Evolutionary conservation across 306 rosid genomes (phyloP).

Genomic region (Notholithocarpus densiflorus): DNA sequence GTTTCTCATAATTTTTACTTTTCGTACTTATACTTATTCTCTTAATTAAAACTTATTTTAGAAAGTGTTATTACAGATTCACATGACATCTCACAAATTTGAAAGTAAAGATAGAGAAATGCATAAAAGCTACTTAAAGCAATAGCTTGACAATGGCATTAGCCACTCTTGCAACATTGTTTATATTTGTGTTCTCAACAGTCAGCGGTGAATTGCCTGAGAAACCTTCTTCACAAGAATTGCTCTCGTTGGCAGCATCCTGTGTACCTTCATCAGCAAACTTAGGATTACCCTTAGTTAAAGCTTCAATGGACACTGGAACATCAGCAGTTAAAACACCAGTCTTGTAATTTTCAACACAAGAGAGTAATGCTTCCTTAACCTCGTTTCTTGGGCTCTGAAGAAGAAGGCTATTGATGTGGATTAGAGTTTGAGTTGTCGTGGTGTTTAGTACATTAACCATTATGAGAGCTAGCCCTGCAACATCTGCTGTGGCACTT

Average conservation of each 20-base stretch:
- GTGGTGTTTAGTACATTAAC: slow-evolving; percentile 15
- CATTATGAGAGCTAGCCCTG: slow-evolving; percentile 37
- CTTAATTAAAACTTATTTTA: no score
- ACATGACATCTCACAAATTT: no score
- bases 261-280: slow-evolving; percentile 35
- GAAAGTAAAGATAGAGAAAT: neutral
- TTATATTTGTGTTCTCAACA: slow-evolving; percentile 11
- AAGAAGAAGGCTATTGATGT: slow-evolving; percentile 12
- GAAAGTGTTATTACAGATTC: no score
- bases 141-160: slow-evolving; percentile 35
- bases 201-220: slow-evolving; percentile 35
- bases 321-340: slow-evolving; percentile 32
- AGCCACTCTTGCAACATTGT: slow-evolving; percentile 24
- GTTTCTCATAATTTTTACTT: no score
- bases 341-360: slow-evolving; percentile 21
- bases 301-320: slow-evolving; percentile 32
- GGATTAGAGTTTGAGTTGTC: slow-evolving; percentile 13
- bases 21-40: no score
- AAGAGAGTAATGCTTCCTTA: slow-evolving; percentile 16
- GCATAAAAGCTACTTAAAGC: slow-evolving; percentile 17
- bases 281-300: slow-evolving; percentile 32
- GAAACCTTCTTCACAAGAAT: slow-evolving; percentile 31
- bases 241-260: slow-evolving; percentile 34
- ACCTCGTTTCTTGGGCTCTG: neutral
- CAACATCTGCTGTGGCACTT: slow-evolving; percentile 25